Base-by-base conservation (phyloP, 2,329 filamentous ascomycete species). In the Phialocephala sp. region DNA sequence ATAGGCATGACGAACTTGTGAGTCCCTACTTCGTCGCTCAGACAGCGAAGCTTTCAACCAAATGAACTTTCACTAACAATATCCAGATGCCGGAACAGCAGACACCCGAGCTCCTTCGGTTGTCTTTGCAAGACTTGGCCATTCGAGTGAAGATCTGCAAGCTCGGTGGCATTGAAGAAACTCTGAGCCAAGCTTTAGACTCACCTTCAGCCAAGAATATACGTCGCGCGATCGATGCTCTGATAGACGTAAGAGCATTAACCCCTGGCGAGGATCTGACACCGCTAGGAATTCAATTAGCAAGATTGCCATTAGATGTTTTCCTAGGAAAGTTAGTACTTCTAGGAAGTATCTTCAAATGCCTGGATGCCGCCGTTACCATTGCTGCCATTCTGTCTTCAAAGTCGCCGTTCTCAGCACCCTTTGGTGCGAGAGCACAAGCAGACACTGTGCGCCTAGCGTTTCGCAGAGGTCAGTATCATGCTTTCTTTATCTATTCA, bases 91-190 rank as follows among this genome's bases (percentile, higher is more conserved):
- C 89, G 59, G 93, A 97, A 68, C 93, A 97, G 75, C 95, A 98
- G 80, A 97, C 93, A 0, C 96, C 95, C 0, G 95, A 99, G 77
- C 97, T 99, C 88, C 87, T 99, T 47, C 90, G 95, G 0, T 82
- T 99, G 4, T 97, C 95, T 0, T 82, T 99, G 12, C 95, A 99
- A 77, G 95, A 99, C 75, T 83, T 99, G 12, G 93, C 97, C 5
- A 94, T 99, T 76, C 89, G 95, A 9, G 94, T 98, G 70, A 99
- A 99, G 80, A 97, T 97, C 55, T 99, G 94, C 82, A 97, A 96
- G 75, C 86, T 99, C 52, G 95, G 95, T 12, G 90, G 92, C 47
- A 97, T 98, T 62, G 94, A 98, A 76, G 88, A 94, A 72, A 97
- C 94, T 0, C 83, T 99, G 11, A 87, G 91, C 24, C 89, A 94